Conservation (phyloP, 2,329 filamentous ascomycete genomes). For the Fusarium bulbicola region DNA sequence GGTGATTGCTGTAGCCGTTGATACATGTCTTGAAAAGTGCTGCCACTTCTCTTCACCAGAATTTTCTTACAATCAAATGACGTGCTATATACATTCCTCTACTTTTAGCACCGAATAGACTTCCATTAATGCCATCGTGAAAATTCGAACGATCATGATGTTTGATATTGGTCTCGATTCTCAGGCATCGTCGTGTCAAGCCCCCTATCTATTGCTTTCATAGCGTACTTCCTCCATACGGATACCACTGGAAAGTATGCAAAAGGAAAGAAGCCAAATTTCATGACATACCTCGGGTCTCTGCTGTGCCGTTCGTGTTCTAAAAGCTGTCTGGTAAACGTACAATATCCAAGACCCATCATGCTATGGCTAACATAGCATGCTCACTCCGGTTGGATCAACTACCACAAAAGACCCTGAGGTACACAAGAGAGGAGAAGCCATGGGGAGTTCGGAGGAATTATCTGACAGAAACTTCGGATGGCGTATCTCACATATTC, state of each 20-base stretch:
- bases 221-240: neutral
- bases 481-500: neutral
- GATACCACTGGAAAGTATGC: neutral
- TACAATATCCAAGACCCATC: neutral
- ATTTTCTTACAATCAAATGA: neutral
- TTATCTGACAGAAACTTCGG: neutral
- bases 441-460: neutral
- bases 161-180: neutral
- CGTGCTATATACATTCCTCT: neutral
- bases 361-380: neutral
- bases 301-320: neutral
- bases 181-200: neutral
- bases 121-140: neutral
- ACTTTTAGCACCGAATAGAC: neutral
- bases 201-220: neutral
- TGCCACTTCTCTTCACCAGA: neutral
- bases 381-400: neutral
- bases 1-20: neutral
- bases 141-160: neutral
- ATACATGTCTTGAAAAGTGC: neutral
- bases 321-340: neutral
- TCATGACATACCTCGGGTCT: neutral
- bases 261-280: neutral
- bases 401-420: neutral
- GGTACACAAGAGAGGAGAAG: neutral